Evolutionary conservation across 208 protist genomes (phyloP), one percentile per base, ranked within the genome.

Genomic region (Wallacemonas sp.): DNA sequence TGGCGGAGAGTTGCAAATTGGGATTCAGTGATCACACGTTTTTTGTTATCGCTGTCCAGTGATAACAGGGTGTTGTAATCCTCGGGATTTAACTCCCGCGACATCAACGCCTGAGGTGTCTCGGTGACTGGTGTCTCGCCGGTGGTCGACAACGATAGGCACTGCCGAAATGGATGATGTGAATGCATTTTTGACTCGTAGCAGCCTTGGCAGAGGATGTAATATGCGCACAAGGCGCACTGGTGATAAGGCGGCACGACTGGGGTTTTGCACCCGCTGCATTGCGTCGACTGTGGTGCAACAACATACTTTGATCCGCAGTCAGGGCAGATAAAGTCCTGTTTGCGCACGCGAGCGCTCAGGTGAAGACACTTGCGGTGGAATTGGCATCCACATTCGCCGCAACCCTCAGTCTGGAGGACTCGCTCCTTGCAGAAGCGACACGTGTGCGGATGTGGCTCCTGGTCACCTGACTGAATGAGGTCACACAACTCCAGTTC

Each of bases 21-120:
- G 17, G 49, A 19, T 30, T 41, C 31, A 0, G 77, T 70, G n/a
- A 84, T 58, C 11, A 72, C 59, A 62, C 55, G 42, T 12, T 61
- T 67, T 66, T 66, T 12, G 39, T 70, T 72, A 34, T 61, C 17
- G 11, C 66, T 69, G 38, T 93, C 90, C 44, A 93, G 54, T 17
- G 67, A 54, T 36, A 88, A 44, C 34, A 95, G 79, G 0, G 58
- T 49, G 15, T 91, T 82, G 60, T 95, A 95, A 62, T 95, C 90
- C 55, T 95, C 80, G 0, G 86, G 90, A 47, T 85, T 74, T 31
- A 95, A 77, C 38, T 93, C 86, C 41, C 90, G 75, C 15, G 11
- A 15, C 30, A 38, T 38, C 6, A 58, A 31, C 22, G 51, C 21
- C 30, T 58, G 30, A 14, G 28, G 28, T 8, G 24, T 58, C 14